phyloP scores from a whole-genome alignment of 2,329 filamentous ascomycete species.

The Fusarium mexicanum region DNA sequence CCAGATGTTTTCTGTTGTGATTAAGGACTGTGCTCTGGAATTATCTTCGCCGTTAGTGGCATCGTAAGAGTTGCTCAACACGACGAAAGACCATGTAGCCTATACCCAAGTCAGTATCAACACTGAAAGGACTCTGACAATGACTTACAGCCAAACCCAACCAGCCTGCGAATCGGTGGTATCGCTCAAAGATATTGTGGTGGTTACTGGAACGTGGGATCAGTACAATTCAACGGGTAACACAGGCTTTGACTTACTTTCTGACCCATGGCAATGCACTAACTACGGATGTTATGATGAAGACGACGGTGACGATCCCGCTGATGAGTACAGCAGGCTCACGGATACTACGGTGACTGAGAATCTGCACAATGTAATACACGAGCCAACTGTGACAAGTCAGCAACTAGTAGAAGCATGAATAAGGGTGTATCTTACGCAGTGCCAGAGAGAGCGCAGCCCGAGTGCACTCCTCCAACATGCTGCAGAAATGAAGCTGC shows the following conservation, averaged over 20 bases:
- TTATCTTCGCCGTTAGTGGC: background rate
- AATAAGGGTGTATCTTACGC: background rate
- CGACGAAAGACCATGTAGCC: background rate
- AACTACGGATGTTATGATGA: background rate
- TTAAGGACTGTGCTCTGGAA: background rate
- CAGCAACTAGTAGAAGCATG: rapidly evolving
- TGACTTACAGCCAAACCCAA: background rate
- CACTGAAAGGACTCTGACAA: rapidly evolving
- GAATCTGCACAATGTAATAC: background rate
- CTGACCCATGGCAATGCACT: constrained; percentile 1
- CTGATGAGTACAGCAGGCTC: background rate
- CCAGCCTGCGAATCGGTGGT: background rate
- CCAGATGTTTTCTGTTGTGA: background rate
- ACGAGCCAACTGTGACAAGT: background rate
- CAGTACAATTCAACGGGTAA: rapidly evolving
- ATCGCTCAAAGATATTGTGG: background rate
- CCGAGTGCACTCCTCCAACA: background rate
- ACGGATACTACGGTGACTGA: background rate
- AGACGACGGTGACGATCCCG: background rate
- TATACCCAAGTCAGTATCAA: background rate
- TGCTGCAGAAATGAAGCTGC: background rate
- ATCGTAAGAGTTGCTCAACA: background rate
- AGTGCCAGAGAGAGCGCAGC: background rate
- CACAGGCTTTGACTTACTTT: background rate
- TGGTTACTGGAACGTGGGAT: background rate